phyloP scores from a whole-genome alignment of 768 basidiomycete genomes.

The Jaapia argillacea region DNA sequence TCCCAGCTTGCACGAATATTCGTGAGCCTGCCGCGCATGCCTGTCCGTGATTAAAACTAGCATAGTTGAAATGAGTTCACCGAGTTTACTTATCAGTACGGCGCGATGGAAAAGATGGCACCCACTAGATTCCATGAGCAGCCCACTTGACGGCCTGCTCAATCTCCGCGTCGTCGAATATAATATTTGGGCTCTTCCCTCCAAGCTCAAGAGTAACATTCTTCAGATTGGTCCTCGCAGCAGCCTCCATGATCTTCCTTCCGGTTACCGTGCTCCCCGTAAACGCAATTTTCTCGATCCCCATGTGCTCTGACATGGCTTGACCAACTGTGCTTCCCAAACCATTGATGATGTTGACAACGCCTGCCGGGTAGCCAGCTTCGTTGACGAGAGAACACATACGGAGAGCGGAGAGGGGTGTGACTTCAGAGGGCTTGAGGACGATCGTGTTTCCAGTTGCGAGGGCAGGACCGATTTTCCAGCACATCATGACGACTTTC shows the following conservation, averaged over 20 bases:
- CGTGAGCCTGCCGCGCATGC: constrained; percentile 74
- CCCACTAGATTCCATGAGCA: constrained; percentile 48
- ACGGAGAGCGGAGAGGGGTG: constrained; percentile 44
- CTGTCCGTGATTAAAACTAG: constrained; percentile 68
- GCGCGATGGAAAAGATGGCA: constrained; percentile 2
- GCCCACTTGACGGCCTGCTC: constrained; percentile 53
- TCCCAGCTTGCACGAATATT: constrained; percentile 67
- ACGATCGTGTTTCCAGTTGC: constrained; percentile 53
- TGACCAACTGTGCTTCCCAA: constrained; percentile 44
- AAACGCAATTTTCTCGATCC: constrained; percentile 62
- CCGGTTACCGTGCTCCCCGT: constrained; percentile 63
- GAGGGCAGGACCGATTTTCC: constrained; percentile 57
- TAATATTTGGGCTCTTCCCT: constrained; percentile 54
- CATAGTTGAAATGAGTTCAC: no score
- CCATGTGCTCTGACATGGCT: constrained; percentile 44
- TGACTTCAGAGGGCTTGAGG: constrained; percentile 57
- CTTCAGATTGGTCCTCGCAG: constrained; percentile 55
- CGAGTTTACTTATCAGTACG: no score
- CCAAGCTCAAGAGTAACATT: constrained; percentile 64
- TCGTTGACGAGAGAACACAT: constrained; percentile 35
- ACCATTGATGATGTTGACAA: constrained; percentile 50
- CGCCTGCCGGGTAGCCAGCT: constrained; percentile 55
- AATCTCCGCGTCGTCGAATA: constrained; percentile 54
- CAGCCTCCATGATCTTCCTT: constrained; percentile 51
- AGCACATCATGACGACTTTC: constrained; percentile 38